Percentiles rank a stretch among this genome's conserved stretches.
phyloP scores from a whole-genome alignment of 106 monocot species.

The Narthecium ossifragum region DNA sequence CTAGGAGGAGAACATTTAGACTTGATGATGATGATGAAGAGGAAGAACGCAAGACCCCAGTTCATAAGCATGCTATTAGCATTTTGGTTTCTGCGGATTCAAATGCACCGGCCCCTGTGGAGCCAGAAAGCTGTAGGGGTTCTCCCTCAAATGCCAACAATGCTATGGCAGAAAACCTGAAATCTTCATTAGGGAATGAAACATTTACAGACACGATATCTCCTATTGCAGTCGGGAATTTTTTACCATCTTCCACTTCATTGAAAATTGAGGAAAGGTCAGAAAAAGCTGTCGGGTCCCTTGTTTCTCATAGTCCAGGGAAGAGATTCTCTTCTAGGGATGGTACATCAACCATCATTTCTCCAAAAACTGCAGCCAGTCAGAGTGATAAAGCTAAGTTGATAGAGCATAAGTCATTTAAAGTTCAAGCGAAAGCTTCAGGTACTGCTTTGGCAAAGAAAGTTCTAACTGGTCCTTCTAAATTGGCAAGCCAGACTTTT shows the following conservation, averaged over 20 bases:
- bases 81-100: conserved; percentile 16
- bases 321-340: conserved; percentile 21
- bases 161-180: conserved; percentile 14
- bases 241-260: conserved; percentile 13
- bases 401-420: conserved; percentile 27
- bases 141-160: conserved; percentile 13
- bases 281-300: conserved; percentile 12
- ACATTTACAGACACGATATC: conserved; percentile 9
- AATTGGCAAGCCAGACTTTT: conserved; percentile 22
- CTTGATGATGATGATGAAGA: conserved; percentile 49
- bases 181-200: conserved; percentile 24
- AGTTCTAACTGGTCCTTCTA: conserved; percentile 23
- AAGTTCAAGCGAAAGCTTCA: conserved; percentile 20
- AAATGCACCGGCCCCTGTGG: conserved; percentile 7
- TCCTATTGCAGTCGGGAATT: conserved; percentile 10
- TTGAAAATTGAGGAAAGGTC: conserved; percentile 17
- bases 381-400: conserved; percentile 13
- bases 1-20: conserved; percentile 53
- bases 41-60: conserved; percentile 51
- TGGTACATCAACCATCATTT: conserved; percentile 14
- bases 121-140: conserved; percentile 13
- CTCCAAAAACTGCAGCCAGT: conserved; percentile 17
- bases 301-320: conserved; percentile 13
- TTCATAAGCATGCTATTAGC: conserved; percentile 31
- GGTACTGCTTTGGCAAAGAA: conserved; percentile 23